Evolutionary conservation across 345 rosid genomes (phyloP), one percentile per base, ranked within the genome.

Genomic region (Ricinus communis): DNA sequence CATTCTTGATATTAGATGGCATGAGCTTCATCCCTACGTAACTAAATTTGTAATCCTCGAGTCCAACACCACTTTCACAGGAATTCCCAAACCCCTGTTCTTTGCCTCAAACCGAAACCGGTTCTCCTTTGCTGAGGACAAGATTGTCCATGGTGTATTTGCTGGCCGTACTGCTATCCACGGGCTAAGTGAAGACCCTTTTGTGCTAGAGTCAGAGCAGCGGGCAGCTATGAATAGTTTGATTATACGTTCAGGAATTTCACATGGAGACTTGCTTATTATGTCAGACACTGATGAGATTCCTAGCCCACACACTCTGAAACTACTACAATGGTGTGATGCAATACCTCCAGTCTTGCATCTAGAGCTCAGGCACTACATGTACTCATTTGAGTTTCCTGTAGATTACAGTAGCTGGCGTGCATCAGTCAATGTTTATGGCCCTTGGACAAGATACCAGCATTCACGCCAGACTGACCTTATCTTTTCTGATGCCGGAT

Each of bases 321-420:
- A 84, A 47, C 75, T 91, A 25, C 65, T 94, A 3, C 93, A 88
- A 56, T 90, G 97, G 99, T 94, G 97, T 13, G 91, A 87, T 15
- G 96, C 88, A 18, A 71, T 91, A 55, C 97, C 97, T 0, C 79
- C 88, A 14, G 58, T 82, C 24, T 28, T 90, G 76, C 97, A 95
- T 71, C 85, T 91, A 1, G 96, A 92, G 82, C 57, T 94, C 76
- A 86, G 76, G 78, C 81, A 94, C 36, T 92, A 94, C 85, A 68
- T 89, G 88, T 94, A 94, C 62, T 91, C 97, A 0, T 94, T 91
- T 5, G 97, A 94, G 76, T 94, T 90, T 68, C 97, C 97, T 0
- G 93, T 91, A 22, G 99, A 90, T 71, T 87, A 86, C 79, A 88
- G 90, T 63, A 91, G 93, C 73, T 94, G 99, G 97, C 82, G 96